phyloP scores from a whole-genome alignment of 768 basidiomycete species.

The Tremella mesenterica region DNA sequence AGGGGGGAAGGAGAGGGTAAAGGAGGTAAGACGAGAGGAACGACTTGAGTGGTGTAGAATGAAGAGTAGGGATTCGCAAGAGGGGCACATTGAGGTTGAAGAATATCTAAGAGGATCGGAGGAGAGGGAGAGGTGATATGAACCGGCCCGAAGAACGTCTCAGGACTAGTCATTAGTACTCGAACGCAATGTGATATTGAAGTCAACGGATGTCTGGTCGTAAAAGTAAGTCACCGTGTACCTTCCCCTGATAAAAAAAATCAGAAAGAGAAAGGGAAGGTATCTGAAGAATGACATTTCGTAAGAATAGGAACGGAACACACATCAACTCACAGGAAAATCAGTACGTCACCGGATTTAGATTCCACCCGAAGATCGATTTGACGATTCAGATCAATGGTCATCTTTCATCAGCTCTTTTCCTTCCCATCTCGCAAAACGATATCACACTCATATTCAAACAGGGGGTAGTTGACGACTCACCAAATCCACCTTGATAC shows the following conservation, averaged over 20 bases:
- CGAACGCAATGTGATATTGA: no score
- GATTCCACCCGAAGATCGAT: constrained; percentile 32
- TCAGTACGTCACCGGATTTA: constrained; percentile 30
- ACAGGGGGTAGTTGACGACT: constrained; percentile 7
- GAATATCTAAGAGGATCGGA: constrained; percentile 19
- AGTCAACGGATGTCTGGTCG: no score
- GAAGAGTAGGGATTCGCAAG: constrained; percentile 26
- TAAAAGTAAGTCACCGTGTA: no score
- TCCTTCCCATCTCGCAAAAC: neutral
- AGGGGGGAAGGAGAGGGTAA: no score
- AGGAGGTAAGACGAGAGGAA: constrained; percentile 8
- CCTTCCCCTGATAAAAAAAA: no score
- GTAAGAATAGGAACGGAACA: neutral
- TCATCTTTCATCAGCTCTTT: constrained; percentile 15
- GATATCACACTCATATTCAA: neutral
- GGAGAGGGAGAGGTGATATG: constrained; percentile 23
- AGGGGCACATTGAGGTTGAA: constrained; percentile 17
- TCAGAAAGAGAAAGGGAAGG: no score
- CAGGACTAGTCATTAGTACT: constrained; percentile 14
- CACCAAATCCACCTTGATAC: constrained; percentile 34
- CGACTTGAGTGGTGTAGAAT: constrained; percentile 27
- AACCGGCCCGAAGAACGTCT: constrained; percentile 24
- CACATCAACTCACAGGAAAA: constrained; percentile 23
- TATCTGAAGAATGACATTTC: no score
- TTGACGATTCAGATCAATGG: constrained; percentile 27